Evolutionary conservation across 768 basidiomycete species (phyloP), one percentile per base, ranked within the genome.

Genomic region (Psilocybe cubensis): DNA sequence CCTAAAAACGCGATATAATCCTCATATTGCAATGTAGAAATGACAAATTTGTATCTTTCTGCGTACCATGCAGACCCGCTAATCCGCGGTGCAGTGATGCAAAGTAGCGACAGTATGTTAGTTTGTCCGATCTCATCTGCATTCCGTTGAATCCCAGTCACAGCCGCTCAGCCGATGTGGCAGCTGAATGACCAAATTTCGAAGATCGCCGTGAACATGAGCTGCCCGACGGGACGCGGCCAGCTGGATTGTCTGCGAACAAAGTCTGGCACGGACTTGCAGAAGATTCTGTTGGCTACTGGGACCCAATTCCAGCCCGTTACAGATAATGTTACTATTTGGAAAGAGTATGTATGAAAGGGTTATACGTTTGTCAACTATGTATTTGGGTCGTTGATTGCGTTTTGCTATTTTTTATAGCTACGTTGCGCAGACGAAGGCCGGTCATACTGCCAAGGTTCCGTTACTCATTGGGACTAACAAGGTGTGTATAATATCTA

Each of bases 111-210:
- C 51, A 72, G 72, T 73, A 31, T 28, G 46, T 48, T 27, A n/a
- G 31, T 38, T 48, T 46, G 71, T 60, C 24, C 11, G 31, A 33
- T 12, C 12, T 33, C 3, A n/a, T n/a, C n/a, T n/a, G 6, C 29
- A 33, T 17, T 57, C 43, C 23, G 12, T 40, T 25, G 25, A 6
- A 43, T 17, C 17, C 49, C 10, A 23, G n/a, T 20, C 17, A 3
- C 25, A 73, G 72, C 71, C 23, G 63, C 65, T 6, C 71, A 73
- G 54, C 72, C 72, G 8, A 73, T 72, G 70, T 72, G 71, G 72
- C 70, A 65, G 17, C 43, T 69, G 0, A 67, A 69, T 51, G 62
- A 68, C 42, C 69, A 74, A 50, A 64, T 74, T 52, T 57, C 62
- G 12, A 67, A 64, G 31, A 65, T 74, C 29, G 66, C 71, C 5